Evolutionary conservation across 2,329 filamentous ascomycete genomes (phyloP).

Genomic region (Cladobotryum protrusum): DNA sequence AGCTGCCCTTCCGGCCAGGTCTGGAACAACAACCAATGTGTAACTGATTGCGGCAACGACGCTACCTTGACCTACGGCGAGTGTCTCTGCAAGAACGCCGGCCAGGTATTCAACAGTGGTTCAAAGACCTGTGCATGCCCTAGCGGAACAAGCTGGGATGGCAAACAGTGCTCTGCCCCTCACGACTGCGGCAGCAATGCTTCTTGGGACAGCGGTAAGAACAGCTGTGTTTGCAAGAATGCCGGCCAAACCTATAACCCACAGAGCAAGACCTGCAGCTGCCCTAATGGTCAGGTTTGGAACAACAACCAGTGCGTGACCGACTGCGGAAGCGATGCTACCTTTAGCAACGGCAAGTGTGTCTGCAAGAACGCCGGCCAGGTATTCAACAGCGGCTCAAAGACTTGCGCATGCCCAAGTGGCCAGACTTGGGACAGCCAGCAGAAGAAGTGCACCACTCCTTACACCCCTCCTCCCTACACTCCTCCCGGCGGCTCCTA

Average conservation of each 20-base stretch:
- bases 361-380: too few species aligned
- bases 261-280: conserved; percentile 9
- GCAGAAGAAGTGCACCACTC: conserved; percentile 3
- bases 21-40: conserved; percentile 6
- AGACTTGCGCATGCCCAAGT: conserved; percentile 3
- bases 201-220: neutral
- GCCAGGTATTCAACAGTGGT: too few species aligned
- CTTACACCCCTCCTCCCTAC: too few species aligned
- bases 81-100: too few species aligned
- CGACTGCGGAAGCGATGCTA: too few species aligned
- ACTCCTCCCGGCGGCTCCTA: too few species aligned
- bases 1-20: conserved; percentile 4
- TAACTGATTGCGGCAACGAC: conserved; percentile 11
- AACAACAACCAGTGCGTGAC: conserved; percentile 1
- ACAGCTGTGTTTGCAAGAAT: conserved; percentile 12
- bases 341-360: too few species aligned
- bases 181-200: neutral
- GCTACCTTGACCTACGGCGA: neutral
- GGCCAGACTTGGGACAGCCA: conserved; percentile 6
- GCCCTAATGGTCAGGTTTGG: conserved; percentile 8
- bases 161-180: too few species aligned
- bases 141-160: too few species aligned
- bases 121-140: too few species aligned
- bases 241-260: conserved; percentile 7
- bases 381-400: too few species aligned